Conservation (phyloP, 2,329 filamentous ascomycete species). For the Parasarocladium wereldwijsianum region DNA sequence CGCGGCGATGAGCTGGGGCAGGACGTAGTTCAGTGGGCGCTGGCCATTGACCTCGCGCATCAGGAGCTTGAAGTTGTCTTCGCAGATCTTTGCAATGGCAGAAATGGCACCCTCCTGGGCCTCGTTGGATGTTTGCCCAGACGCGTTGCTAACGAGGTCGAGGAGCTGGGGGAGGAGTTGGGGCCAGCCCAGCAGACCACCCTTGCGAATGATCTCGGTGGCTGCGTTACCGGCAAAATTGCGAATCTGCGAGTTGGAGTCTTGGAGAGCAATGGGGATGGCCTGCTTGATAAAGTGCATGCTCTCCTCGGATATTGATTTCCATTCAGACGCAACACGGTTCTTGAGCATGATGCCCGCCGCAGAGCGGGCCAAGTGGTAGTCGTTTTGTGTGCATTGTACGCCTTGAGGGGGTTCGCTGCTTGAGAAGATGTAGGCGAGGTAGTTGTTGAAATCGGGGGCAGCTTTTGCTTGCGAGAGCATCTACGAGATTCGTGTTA, state of each 20-base stretch:
- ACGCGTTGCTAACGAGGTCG: constrained; percentile 58
- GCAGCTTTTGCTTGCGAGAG: constrained; percentile 76
- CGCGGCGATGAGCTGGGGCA: constrained; percentile 82
- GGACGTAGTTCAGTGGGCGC: constrained; percentile 71
- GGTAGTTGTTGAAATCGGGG: constrained; percentile 94
- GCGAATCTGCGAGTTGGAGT: constrained; percentile 68
- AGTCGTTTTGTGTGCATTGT: constrained; percentile 42
- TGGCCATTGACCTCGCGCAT: constrained; percentile 82
- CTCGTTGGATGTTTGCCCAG: constrained; percentile 50
- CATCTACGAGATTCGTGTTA: constrained; percentile 46
- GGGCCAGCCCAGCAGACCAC: constrained; percentile 81
- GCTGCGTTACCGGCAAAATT: constrained; percentile 87
- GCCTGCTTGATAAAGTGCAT: constrained; percentile 66
- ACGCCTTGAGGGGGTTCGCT: constrained; percentile 45
- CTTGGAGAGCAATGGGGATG: constrained; percentile 65
- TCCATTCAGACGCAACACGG: constrained; percentile 64
- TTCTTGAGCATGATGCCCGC: constrained; percentile 95
- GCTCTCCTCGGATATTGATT: constrained; percentile 58
- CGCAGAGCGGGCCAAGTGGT: constrained; percentile 68
- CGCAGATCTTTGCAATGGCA: constrained; percentile 87
- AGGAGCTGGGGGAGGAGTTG: constrained; percentile 76
- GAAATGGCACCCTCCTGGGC: constrained; percentile 90
- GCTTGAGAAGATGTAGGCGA: constrained; percentile 78
- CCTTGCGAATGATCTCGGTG: constrained; percentile 74
- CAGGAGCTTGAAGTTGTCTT: constrained; percentile 79